These are phyloP conservation scores for Candida maltosa DNA, from an alignment of 805 yeast genomes.

Conservation along the genomic window DNA sequence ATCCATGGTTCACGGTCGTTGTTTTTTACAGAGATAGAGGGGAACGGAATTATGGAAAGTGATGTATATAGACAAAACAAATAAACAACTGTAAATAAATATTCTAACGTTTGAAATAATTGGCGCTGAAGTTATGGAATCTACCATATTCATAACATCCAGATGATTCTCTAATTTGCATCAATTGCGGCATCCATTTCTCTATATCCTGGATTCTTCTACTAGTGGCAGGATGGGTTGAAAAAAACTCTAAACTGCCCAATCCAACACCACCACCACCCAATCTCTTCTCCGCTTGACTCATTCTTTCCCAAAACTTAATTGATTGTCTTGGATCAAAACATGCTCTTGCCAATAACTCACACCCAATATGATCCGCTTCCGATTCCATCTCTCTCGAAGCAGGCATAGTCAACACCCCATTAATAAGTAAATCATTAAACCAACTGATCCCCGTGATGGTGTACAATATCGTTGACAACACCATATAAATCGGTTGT, in stretches of 20 bases:
- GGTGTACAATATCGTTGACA: constrained; percentile 53
- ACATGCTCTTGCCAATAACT: constrained; percentile 89
- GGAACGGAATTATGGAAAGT: constrained; percentile 10
- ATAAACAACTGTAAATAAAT: constrained; percentile 9
- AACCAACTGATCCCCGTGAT: constrained; percentile 58
- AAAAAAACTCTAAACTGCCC: constrained; percentile 54
- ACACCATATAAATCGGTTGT: constrained; percentile 63
- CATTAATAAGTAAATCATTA: constrained; percentile 49
- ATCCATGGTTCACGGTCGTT: constrained; percentile 1
- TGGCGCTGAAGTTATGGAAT: constrained; percentile 14
- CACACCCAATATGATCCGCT: constrained; percentile 91
- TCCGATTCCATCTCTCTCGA: constrained; percentile 93
- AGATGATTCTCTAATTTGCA: constrained; percentile 36
- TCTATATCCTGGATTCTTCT: constrained; percentile 67
- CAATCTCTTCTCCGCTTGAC: constrained; percentile 32
- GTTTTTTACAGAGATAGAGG: constrained; percentile 5
- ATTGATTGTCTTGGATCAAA: constrained; percentile 75
- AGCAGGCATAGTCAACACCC: constrained; percentile 73
- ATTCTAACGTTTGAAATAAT: constrained; percentile 13
- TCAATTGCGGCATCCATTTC: constrained; percentile 64
- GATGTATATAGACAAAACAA: constrained; percentile 3
- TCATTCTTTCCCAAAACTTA: constrained; percentile 81
- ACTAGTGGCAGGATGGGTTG: constrained; percentile 88
- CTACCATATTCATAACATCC: constrained; percentile 32
- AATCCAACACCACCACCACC: constrained; percentile 22